Base-by-base conservation (phyloP, 768 basidiomycete species). In the Tubosaeta sp. region DNA sequence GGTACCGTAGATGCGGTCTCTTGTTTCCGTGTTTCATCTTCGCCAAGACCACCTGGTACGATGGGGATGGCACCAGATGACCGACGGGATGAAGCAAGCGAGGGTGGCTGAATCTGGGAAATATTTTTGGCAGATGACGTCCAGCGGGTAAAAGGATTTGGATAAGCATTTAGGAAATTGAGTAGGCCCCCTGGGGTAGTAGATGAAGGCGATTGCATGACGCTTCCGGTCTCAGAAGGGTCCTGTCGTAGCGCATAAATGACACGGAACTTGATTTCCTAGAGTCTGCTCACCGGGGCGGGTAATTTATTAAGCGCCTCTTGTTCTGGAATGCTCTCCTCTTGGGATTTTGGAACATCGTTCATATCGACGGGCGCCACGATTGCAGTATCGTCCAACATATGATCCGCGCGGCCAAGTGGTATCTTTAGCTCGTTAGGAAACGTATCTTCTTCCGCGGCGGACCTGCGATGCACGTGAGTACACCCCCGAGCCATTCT, bases 401-500 rank as follows among this genome's bases (percentile, higher is more conserved):
- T 68, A 58, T 78, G 71, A 54, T 79, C 76, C 22, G 87, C 79
- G 58, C 86, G 73, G 8, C 77, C 85, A 46, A 85, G 67, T 32
- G 87, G 81, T 19, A 64, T 66, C 60, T 71, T 80, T 52, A 90
- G 73, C 55, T 83, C 83, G 24, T 76, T 74, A 22, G 85, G 84
- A 34, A 87, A 69, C 39, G 71, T 68, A 44, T 83, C 84, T 51
- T 72, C 69, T 50, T 83, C 84, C 53, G 74, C 78, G 59, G 75
- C 72, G 48, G 76, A 75, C 64, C 83, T 84, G 50, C 46, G 11
- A 4, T 30, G 22, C n/a, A 16, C 13, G 18, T 41, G 19, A 49
- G 30, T 53, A 22, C 29, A 44, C 21, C 50, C 42, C 4, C 18
- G 52, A 51, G 38, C 39, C 53, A 52, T 6, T 32, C 18, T 13